Base-by-base conservation (phyloP, 2,329 filamentous ascomycete species). In the Xylariaceae sp. region DNA sequence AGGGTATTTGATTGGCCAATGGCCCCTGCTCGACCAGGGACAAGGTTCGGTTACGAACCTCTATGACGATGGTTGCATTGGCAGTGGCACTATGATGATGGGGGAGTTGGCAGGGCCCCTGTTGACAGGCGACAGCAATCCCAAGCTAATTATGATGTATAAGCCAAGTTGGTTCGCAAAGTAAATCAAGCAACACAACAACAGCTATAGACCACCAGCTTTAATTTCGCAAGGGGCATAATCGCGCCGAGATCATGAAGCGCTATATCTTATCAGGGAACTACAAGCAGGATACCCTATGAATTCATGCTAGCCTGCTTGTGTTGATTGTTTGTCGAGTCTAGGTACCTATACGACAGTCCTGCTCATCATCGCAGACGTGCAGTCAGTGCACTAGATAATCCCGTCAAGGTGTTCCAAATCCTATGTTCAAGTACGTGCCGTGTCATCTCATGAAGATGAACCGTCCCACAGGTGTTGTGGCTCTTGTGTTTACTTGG, bases 21-120 rank as follows among this genome's bases (percentile, higher is more conserved):
- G 11, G 6, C 2, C 11, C 14, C 26, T 11, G n/a, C 39, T 19
- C 12, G 29, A 51, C 43, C 62, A 64, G 62, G 63, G 64, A 58
- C 52, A n/a, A n/a, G n/a, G n/a, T n/a, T n/a, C n/a, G n/a, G n/a
- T n/a, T n/a, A 9, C 43, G 33, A 23, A 53, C 62, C 55, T 59
- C 55, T 45, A 68, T 71, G 69, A 70, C 69, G 68, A 31, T 56
- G 49, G 9, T 48, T 56, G 43, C 52, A 59, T 50, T 34, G n/a
- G 26, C 17, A n/a, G 51, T 51, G 24, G 24, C 21, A 55, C 51
- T n/a, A 37, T 43, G 36, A 56, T 46, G 52, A 6, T 6, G 14
- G 41, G 19, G 29, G 24, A 17, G 24, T 31, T 24, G 33, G 33
- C 33, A 36, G n/a, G 8, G 16, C 7, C 23, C 41, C 41, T 26